Evolutionary conservation across 169 alveolate genomes (phyloP).

Genomic region (Plasmodium ovale): DNA sequence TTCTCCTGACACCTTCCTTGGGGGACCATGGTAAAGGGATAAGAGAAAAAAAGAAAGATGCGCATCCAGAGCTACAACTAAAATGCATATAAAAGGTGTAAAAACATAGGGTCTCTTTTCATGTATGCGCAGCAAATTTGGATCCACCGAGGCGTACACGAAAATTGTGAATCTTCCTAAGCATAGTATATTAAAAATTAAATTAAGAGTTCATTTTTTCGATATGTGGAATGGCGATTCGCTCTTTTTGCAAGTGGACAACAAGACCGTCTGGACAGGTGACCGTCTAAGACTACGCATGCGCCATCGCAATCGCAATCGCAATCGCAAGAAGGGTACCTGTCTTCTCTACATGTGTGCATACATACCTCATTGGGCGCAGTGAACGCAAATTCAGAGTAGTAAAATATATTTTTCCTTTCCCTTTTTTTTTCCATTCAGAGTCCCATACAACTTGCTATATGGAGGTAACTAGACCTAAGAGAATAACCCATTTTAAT

Average conservation of each 20-base stretch:
- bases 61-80: neutral
- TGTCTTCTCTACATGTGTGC: neutral
- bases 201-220: conserved; percentile 86
- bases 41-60: conserved; percentile 6
- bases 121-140: conserved; percentile 31
- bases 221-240: conserved; percentile 89
- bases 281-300: too few relatives aligned
- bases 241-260: conserved; percentile 80
- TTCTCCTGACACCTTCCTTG: conserved; percentile 69
- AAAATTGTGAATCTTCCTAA: conserved; percentile 67
- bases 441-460: conserved; percentile 9
- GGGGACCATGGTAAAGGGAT: conserved; percentile 60
- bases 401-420: neutral
- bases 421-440: neutral
- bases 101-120: neutral
- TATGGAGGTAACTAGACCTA: neutral
- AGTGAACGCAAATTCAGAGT: neutral
- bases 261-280: conserved; percentile 82
- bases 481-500: neutral
- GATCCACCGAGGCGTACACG: conserved; percentile 48
- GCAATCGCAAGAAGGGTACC: conserved; percentile 39
- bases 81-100: neutral
- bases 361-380: too few relatives aligned
- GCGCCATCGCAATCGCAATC: too few relatives aligned
- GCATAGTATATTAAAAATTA: conserved; percentile 78